These are phyloP conservation scores for Candida dubliniensis DNA, from an alignment of 1,139 yeast species.

Conservation along the genomic window DNA sequence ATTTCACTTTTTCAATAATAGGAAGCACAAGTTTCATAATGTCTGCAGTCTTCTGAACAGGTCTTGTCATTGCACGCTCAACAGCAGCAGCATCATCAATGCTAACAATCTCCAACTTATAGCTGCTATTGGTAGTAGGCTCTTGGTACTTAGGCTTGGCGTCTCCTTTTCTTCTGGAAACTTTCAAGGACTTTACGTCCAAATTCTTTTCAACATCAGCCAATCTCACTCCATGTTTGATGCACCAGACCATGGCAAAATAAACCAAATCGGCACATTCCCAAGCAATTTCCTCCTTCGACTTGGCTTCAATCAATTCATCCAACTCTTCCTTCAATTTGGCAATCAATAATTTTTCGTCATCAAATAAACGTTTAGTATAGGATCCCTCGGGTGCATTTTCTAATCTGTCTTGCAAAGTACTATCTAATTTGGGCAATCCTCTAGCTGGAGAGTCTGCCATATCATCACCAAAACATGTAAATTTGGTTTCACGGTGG, in stretches of 20 bases:
- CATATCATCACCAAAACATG: conserved; percentile 66
- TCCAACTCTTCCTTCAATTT: conserved; percentile 96
- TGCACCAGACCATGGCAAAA: conserved; percentile 86
- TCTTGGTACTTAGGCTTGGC: conserved; percentile 71
- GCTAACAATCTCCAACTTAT: conserved; percentile 62
- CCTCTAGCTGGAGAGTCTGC: conserved; percentile 57
- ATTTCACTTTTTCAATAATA: conserved; percentile 74
- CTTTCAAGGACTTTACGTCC: conserved; percentile 79
- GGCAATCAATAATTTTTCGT: conserved; percentile 71
- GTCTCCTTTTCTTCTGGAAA: conserved; percentile 92
- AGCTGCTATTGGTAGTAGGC: conserved; percentile 26
- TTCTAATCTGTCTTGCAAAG: conserved; percentile 52
- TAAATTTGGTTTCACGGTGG: conserved; percentile 68
- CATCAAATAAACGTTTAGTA: conserved; percentile 83
- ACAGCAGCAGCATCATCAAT: conserved; percentile 43
- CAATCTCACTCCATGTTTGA: conserved; percentile 75
- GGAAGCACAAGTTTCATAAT: conserved; percentile 92
- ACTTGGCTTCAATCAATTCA: conserved; percentile 82
- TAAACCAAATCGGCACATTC: conserved; percentile 95
- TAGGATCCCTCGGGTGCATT: conserved; percentile 90
- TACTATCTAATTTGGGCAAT: conserved; percentile 61
- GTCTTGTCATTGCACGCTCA: conserved; percentile 73
- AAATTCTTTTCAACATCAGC: conserved; percentile 81
- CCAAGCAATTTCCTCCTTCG: conserved; percentile 75
- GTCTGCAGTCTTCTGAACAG: conserved; percentile 86